These are phyloP conservation scores for Irpex sp. DNA, from an alignment of 1,284 basidiomycete species.

Conservation along the genomic window DNA sequence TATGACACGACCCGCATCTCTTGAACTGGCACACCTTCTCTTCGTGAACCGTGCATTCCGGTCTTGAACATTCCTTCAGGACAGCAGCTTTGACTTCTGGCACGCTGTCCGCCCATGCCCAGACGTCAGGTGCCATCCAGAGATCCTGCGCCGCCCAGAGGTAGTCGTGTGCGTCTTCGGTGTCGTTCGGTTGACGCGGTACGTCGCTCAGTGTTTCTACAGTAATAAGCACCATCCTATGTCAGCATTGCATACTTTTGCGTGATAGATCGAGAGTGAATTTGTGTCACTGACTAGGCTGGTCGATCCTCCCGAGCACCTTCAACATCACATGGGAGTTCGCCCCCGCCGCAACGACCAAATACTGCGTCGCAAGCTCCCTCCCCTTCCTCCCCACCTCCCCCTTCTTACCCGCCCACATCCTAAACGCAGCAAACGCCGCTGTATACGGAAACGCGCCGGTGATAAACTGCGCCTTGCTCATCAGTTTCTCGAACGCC, in stretches of 20 bases:
- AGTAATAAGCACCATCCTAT: background rate
- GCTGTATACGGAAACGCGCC: background rate
- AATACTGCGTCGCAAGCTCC: constrained; percentile 34
- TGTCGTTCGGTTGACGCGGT: constrained; percentile 31
- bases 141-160: constrained; percentile 41
- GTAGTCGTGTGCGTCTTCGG: constrained; percentile 42
- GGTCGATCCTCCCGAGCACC: constrained; percentile 28
- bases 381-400: constrained; percentile 35
- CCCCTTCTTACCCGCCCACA: constrained; percentile 9
- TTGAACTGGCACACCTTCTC: constrained; percentile 19
- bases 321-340: background rate
- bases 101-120: constrained; percentile 38
- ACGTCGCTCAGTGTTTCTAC: constrained; percentile 30
- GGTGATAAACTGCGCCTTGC: background rate
- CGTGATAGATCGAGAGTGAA: background rate
- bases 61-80: constrained; percentile 27
- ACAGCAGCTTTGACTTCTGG: constrained; percentile 27
- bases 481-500: background rate
- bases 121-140: constrained; percentile 38
- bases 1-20: background rate
- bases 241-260: background rate
- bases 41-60: constrained; percentile 17
- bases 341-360: constrained; percentile 29
- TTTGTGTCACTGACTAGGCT: constrained; percentile 29
- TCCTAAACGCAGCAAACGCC: background rate